Conservation (phyloP, 73 alveolate species). For the Tetrahymena borealis region DNA sequence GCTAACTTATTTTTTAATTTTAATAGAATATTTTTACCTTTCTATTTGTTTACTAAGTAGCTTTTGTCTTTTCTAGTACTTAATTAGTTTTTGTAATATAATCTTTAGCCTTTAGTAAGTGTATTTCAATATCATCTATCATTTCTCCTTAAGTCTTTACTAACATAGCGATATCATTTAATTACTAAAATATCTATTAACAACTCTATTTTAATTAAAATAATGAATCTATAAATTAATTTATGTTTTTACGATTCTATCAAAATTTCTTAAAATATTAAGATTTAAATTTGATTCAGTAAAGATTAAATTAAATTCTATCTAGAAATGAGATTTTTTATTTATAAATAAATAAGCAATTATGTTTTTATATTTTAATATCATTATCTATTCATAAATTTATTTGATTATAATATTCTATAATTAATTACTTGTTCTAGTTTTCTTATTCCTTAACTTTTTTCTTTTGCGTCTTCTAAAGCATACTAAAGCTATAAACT, state of each 20-base stretch:
- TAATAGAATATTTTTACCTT: neutral
- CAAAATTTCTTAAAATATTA: too few species aligned
- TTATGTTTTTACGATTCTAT: too few species aligned
- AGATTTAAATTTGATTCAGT: too few species aligned
- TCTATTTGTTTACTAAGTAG: neutral
- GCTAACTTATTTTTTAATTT: neutral
- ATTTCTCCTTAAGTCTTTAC: neutral
- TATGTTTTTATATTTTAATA: too few species aligned
- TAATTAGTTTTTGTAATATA: neutral
- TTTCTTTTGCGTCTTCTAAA: neutral
- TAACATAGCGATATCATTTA: neutral
- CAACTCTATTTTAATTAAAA: neutral
- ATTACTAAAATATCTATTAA: neutral
- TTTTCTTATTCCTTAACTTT: neutral
- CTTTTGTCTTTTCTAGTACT: neutral
- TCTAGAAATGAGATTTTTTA: too few species aligned
- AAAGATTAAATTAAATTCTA: too few species aligned
- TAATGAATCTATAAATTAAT: too few species aligned
- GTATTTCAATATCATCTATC: neutral
- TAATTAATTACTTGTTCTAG: neutral
- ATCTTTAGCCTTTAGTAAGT: neutral
- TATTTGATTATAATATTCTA: too few species aligned
- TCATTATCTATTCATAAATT: too few species aligned
- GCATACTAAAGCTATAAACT: neutral
- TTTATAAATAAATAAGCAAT: too few species aligned